These are phyloP conservation scores for Didymella exigua DNA, from an alignment of 2,329 filamentous ascomycete genomes.

Conservation along the genomic window DNA sequence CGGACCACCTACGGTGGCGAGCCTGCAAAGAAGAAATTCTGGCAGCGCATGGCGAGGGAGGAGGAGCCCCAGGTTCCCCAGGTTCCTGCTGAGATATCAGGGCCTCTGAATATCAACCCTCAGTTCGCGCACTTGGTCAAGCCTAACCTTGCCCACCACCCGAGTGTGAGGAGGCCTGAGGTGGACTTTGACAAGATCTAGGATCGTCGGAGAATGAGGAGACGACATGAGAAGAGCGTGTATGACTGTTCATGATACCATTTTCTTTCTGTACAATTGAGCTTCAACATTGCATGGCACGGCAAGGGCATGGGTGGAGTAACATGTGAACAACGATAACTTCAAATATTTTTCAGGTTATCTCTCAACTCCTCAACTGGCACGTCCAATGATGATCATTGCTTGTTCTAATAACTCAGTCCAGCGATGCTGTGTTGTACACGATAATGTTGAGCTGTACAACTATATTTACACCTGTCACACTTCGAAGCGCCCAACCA, in stretches of 20 bases:
- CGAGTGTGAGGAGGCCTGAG: slow-evolving; percentile 38
- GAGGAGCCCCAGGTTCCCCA: slow-evolving; percentile 49
- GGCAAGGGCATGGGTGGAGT: neutral
- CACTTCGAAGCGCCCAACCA: slow-evolving; percentile 10
- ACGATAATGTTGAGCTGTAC: slow-evolving; percentile 16
- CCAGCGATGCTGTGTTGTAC: slow-evolving; percentile 5
- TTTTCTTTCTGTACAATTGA: slow-evolving; percentile 24
- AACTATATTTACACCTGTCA: slow-evolving; percentile 25
- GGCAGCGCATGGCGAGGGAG: slow-evolving; percentile 41
- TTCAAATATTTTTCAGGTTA: slow-evolving; percentile 1
- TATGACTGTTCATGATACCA: slow-evolving; percentile 42
- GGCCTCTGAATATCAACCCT: slow-evolving; percentile 59
- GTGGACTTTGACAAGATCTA: slow-evolving; percentile 39
- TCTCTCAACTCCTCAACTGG: neutral
- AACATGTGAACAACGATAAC: slow-evolving; percentile 14
- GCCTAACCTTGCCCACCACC: slow-evolving; percentile 65
- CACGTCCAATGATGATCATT: no score
- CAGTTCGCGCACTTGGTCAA: slow-evolving; percentile 60
- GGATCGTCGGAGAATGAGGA: neutral
- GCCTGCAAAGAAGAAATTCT: slow-evolving; percentile 39
- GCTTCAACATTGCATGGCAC: neutral
- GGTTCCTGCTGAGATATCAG: slow-evolving; percentile 60
- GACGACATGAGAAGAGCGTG: neutral
- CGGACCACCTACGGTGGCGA: slow-evolving; percentile 39
- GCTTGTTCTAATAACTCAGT: neutral